Conservation (phyloP, 169 alveolate species). For the Fabrea salina region DNA sequence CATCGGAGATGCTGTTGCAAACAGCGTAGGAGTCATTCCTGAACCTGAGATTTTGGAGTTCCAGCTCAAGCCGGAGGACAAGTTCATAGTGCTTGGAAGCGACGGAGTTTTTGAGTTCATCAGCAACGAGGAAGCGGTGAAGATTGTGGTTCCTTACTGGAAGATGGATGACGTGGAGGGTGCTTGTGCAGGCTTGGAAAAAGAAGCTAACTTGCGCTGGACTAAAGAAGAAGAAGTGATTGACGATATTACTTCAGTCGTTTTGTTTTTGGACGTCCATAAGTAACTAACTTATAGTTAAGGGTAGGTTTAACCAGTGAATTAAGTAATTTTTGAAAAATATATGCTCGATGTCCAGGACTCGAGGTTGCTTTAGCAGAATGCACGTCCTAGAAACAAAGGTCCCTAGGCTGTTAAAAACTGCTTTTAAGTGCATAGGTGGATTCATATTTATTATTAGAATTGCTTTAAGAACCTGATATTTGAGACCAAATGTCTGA, state of each 20-base stretch:
- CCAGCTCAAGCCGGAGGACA: constrained; percentile 45
- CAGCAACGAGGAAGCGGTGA: constrained; percentile 48
- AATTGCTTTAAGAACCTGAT: no score
- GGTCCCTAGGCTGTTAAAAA: no score
- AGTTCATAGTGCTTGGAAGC: constrained; percentile 54
- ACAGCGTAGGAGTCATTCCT: constrained; percentile 66
- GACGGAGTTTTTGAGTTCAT: constrained; percentile 72
- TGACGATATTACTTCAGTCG: constrained; percentile 84
- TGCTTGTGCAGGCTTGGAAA: constrained; percentile 54
- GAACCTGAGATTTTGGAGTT: constrained; percentile 71
- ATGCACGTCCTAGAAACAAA: no score
- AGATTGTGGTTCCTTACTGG: constrained; percentile 55
- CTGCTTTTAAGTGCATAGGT: no score
- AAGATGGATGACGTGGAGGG: constrained; percentile 55
- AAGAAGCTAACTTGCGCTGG: constrained; percentile 58
- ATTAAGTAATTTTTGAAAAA: no score
- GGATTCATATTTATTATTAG: no score
- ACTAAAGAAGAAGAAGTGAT: constrained; percentile 69
- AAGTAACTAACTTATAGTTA: neutral
- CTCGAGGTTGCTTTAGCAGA: no score
- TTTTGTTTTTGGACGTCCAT: constrained; percentile 56
- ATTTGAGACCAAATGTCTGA: no score
- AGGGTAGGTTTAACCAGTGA: no score
- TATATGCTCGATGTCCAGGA: no score
- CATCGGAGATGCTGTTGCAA: constrained; percentile 67